A percentile compares a stretch with the other conserved stretches of the same genome.
Conservation (phyloP, 805 yeast genomes). For the Saccharomycopsis olivae region DNA sequence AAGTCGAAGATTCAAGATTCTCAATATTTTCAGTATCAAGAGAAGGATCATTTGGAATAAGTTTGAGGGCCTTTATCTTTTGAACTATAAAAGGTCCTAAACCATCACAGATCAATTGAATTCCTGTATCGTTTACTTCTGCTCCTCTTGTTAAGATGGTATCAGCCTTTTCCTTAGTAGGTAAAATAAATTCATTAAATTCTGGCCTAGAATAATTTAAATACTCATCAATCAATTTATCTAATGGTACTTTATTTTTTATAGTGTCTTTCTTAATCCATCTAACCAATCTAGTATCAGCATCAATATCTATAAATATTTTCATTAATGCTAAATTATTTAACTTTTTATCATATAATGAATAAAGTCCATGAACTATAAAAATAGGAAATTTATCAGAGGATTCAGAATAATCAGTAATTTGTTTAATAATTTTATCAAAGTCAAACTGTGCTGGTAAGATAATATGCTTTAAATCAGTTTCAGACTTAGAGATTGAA, state of each 20-base stretch:
- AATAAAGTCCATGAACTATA: slow-evolving; percentile 70
- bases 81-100: slow-evolving; percentile 30
- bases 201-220: slow-evolving; percentile 51
- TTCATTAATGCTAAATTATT: slow-evolving; percentile 49
- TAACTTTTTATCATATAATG: slow-evolving; percentile 53
- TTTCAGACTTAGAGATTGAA: neutral
- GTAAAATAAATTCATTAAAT: slow-evolving; percentile 51
- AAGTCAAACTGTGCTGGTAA: slow-evolving; percentile 13
- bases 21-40: neutral
- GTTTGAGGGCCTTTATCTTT: slow-evolving; percentile 2
- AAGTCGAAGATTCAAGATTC: too few relatives aligned
- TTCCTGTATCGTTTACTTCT: slow-evolving; percentile 36
- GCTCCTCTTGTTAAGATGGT: slow-evolving; percentile 65
- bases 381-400: slow-evolving; percentile 22
- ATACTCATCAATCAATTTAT: slow-evolving; percentile 32
- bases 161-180: slow-evolving; percentile 68
- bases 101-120: slow-evolving; percentile 55
- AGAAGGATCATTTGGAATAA: neutral
- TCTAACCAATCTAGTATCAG: slow-evolving; percentile 75
- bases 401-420: neutral
- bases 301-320: slow-evolving; percentile 73
- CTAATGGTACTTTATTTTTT: slow-evolving; percentile 21
- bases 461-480: slow-evolving; percentile 1
- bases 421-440: slow-evolving; percentile 7
- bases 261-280: slow-evolving; percentile 37